These are phyloP conservation scores for Cercospora berteroae DNA, from an alignment of 2,329 filamentous ascomycete genomes.

Conservation along the genomic window DNA sequence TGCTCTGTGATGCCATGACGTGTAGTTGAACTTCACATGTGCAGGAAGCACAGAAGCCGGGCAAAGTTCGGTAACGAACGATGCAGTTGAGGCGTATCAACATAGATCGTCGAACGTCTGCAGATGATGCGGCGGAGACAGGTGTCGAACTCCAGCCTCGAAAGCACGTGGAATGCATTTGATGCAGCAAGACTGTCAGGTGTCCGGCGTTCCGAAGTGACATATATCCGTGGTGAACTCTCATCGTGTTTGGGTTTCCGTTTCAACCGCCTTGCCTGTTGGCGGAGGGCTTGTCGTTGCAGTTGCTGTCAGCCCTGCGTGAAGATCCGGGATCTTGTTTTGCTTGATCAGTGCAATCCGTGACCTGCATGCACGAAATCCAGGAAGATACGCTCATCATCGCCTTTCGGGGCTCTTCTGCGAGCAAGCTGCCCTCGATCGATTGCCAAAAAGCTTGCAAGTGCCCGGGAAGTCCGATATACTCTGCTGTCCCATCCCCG, in stretches of 20 bases:
- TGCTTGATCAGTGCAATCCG: not conserved
- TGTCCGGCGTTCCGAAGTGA: not conserved
- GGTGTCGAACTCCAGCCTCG: constrained; percentile 3
- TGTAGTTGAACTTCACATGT: not conserved
- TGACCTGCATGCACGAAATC: no score
- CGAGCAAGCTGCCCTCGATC: no score
- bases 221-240: not conserved
- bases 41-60: not conserved
- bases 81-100: not conserved
- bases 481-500: no score
- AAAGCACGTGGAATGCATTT: not conserved
- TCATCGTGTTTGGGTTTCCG: not conserved
- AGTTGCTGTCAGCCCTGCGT: not conserved
- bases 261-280: not conserved
- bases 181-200: not conserved
- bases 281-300: not conserved
- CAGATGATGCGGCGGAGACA: not conserved
- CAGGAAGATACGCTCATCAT: no score
- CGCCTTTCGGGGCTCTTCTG: no score
- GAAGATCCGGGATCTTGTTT: not conserved
- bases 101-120: not conserved
- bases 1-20: not conserved
- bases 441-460: no score
- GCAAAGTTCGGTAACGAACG: not conserved
- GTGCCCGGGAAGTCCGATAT: no score